Evolutionary conservation across 1,284 basidiomycete species (phyloP).

Genomic region (Serendipita sp.): DNA sequence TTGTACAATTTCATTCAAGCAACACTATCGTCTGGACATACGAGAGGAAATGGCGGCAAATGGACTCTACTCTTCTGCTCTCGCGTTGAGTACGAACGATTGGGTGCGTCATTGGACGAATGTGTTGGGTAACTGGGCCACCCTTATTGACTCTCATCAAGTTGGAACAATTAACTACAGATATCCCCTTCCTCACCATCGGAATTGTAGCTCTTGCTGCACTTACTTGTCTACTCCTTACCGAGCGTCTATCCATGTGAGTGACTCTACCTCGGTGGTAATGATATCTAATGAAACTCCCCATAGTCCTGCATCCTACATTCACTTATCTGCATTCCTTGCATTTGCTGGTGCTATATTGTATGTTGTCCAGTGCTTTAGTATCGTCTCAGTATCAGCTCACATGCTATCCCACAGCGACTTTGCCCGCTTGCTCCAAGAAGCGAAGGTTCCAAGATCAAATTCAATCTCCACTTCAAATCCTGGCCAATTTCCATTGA

Average conservation of each 20-base stretch:
- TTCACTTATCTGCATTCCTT: conserved; percentile 42
- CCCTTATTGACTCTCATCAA: conserved; percentile 17
- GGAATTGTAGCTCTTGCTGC: conserved; percentile 53
- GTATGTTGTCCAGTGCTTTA: conserved; percentile 45
- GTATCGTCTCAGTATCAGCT: not conserved
- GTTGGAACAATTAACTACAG: conserved; percentile 45
- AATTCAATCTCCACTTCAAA: conserved; percentile 21
- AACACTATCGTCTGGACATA: no score
- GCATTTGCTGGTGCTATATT: conserved; percentile 49
- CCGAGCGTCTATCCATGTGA: conserved; percentile 29
- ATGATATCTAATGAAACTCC: conserved; percentile 8
- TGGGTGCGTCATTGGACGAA: not conserved
- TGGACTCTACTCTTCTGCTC: not conserved
- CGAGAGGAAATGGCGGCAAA: not conserved
- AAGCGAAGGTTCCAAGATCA: not conserved
- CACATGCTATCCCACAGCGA: not conserved
- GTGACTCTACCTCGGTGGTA: not conserved
- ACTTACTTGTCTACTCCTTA: conserved; percentile 43
- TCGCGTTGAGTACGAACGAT: not conserved
- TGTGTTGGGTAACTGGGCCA: not conserved
- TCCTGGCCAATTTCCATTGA: conserved; percentile 23
- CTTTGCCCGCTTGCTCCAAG: not conserved
- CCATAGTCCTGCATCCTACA: conserved; percentile 33
- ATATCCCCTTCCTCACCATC: conserved; percentile 53
- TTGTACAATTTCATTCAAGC: not conserved